Evolutionary conservation across 2,329 filamentous ascomycete species (phyloP).

Genomic region (Herpotrichia juniperi): DNA sequence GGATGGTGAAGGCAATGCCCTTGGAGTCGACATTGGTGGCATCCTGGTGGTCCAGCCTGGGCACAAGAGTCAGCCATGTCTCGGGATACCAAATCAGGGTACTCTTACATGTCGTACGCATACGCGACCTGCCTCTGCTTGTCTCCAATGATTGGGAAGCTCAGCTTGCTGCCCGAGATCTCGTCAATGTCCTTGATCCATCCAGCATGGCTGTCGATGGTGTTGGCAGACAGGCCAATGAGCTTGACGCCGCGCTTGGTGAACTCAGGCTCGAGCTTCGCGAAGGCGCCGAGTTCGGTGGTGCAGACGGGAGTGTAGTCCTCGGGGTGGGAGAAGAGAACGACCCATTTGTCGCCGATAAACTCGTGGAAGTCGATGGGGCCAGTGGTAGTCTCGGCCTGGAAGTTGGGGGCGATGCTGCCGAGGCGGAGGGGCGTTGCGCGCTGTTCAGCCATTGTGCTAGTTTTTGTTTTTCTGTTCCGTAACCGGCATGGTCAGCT

Average conservation of each 20-base stretch:
- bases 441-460: slow-evolving; percentile 9
- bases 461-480: background rate
- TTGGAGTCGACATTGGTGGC: slow-evolving; percentile 65
- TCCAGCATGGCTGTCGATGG: slow-evolving; percentile 56
- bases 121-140: slow-evolving; percentile 60
- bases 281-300: slow-evolving; percentile 68
- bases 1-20: slow-evolving; percentile 67
- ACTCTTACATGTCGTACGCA: slow-evolving; percentile 56
- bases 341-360: slow-evolving; percentile 72
- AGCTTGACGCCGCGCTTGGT: slow-evolving; percentile 66
- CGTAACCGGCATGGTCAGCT: slow-evolving; percentile 17
- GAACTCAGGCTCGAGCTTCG: slow-evolving; percentile 69
- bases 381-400: slow-evolving; percentile 70
- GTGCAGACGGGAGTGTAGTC: slow-evolving; percentile 67
- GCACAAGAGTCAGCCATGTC: slow-evolving; percentile 16
- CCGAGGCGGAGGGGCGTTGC: slow-evolving; percentile 61
- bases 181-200: slow-evolving; percentile 62
- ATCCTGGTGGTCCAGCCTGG: slow-evolving; percentile 58
- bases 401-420: slow-evolving; percentile 71
- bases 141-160: slow-evolving; percentile 61
- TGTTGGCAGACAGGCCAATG: slow-evolving; percentile 63
- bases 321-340: slow-evolving; percentile 74
- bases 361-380: slow-evolving; percentile 74
- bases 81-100: slow-evolving; percentile 5
- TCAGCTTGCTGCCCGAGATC: slow-evolving; percentile 54